phyloP scores from a whole-genome alignment of 2,329 filamentous ascomycete species.

The Falciphora oryzae region DNA sequence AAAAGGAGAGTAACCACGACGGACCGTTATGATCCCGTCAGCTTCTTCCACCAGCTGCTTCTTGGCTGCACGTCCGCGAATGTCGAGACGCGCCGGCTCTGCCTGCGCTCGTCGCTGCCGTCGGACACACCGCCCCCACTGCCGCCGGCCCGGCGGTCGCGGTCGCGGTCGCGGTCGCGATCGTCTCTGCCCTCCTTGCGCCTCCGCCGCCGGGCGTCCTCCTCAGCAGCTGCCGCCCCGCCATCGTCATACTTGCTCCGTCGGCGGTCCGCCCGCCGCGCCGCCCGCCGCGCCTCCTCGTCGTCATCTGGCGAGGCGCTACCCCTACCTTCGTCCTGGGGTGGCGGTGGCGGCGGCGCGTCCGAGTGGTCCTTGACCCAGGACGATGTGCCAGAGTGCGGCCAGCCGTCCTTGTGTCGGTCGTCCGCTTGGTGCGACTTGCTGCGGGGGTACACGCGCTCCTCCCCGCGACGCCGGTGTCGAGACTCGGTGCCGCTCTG shows the following conservation, averaged over 20 bases:
- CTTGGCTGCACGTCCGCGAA: constrained; percentile 42
- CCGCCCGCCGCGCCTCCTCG: constrained; percentile 45
- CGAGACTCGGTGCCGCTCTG: constrained; percentile 17
- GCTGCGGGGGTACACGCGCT: constrained; percentile 3
- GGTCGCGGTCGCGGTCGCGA: neutral
- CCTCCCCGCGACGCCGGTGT: constrained; percentile 22
- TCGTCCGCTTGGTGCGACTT: constrained; percentile 25
- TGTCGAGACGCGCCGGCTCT: constrained; percentile 33
- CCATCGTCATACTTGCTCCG: constrained; percentile 36
- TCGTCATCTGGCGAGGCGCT: constrained; percentile 19
- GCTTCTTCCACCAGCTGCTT: constrained; percentile 56
- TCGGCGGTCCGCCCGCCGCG: constrained; percentile 43
- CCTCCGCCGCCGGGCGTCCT: constrained; percentile 22
- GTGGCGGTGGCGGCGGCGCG: constrained; percentile 48
- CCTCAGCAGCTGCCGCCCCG: constrained; percentile 24
- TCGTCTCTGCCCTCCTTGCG: constrained; percentile 23
- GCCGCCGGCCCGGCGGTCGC: neutral
- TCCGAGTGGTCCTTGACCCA: constrained; percentile 63
- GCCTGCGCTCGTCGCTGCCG: constrained; percentile 31
- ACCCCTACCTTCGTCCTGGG: constrained; percentile 26
- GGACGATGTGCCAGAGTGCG: constrained; percentile 57
- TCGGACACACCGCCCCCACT: constrained; percentile 20
- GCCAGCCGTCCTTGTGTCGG: constrained; percentile 41
- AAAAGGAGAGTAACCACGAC: neutral
- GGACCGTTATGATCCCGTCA: constrained; percentile 27